Conservation (phyloP, 1,139 yeast genomes). For the Cylindricascospora bacillispora region DNA sequence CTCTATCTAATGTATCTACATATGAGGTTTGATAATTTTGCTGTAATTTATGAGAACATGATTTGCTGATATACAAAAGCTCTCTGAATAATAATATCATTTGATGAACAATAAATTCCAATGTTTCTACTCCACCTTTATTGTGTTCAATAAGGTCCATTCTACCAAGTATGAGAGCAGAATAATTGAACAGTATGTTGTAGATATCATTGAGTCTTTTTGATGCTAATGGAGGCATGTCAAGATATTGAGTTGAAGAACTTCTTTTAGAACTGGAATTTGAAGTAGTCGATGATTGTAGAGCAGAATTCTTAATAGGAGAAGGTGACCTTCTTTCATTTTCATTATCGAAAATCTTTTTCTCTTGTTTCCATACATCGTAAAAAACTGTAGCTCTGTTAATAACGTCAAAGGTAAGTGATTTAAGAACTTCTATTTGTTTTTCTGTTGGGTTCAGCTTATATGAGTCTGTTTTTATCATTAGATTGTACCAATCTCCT, state of each 20-base stretch:
- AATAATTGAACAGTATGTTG: slow-evolving; percentile 53
- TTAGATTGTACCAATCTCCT: slow-evolving; percentile 84
- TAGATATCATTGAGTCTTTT: slow-evolving; percentile 65
- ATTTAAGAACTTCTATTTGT: slow-evolving; percentile 57
- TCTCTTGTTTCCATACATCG: slow-evolving; percentile 42
- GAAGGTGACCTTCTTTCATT: neutral
- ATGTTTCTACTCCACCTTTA: slow-evolving; percentile 50
- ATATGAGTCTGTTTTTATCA: slow-evolving; percentile 76
- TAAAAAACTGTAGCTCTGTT: slow-evolving; percentile 62
- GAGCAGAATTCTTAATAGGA: neutral
- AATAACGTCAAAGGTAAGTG: slow-evolving; percentile 62
- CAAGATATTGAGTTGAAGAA: slow-evolving; percentile 28
- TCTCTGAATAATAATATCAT: slow-evolving; percentile 53
- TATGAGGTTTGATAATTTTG: slow-evolving; percentile 27
- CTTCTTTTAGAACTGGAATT: slow-evolving; percentile 1
- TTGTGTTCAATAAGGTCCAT: slow-evolving; percentile 65
- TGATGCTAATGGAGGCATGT: slow-evolving; percentile 54
- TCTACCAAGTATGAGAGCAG: slow-evolving; percentile 61
- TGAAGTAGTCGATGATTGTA: neutral
- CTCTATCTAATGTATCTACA: slow-evolving; percentile 33
- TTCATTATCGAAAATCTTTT: no score
- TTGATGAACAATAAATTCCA: slow-evolving; percentile 58
- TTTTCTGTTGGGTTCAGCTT: slow-evolving; percentile 55
- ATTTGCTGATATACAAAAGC: slow-evolving; percentile 47
- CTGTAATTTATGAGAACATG: slow-evolving; percentile 27